Percentiles rank a stretch among this genome's conserved stretches.
Evolutionary conservation across 257 asterid species (phyloP).

Genomic region (Solanum etuberosum): DNA sequence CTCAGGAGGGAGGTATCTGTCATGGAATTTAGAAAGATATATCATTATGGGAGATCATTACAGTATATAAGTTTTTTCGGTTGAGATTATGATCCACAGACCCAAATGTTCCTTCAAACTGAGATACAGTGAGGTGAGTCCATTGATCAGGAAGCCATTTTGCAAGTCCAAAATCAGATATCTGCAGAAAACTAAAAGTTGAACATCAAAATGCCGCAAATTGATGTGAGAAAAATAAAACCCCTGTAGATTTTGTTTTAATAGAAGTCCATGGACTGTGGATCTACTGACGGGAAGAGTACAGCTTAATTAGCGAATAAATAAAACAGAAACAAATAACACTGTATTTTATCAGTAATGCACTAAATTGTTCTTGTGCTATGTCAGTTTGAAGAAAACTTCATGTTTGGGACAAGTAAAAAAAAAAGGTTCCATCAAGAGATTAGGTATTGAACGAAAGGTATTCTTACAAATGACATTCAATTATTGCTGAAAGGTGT

Average conservation of each 20-base stretch:
- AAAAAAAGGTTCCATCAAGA: neutral
- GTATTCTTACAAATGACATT: neutral
- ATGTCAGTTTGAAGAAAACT: neutral
- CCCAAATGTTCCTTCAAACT: slow-evolving; percentile 98
- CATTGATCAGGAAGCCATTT: slow-evolving; percentile 99
- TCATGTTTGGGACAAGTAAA: neutral
- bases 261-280: neutral
- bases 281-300: neutral
- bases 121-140: slow-evolving; percentile 79
- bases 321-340: neutral
- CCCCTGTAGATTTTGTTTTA: neutral
- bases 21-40: neutral
- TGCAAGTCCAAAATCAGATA: slow-evolving; percentile 94
- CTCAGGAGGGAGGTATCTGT: slow-evolving; percentile 94
- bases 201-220: slow-evolving; percentile 5
- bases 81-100: slow-evolving; percentile 4
- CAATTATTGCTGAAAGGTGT: neutral
- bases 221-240: neutral
- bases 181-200: slow-evolving; percentile 33
- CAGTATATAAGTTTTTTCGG: neutral
- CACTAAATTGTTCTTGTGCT: neutral
- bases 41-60: neutral
- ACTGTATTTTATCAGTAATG: neutral
- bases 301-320: neutral
- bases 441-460: neutral